Evolutionary conservation across 345 rosid species (phyloP), one percentile per base, ranked within the genome.

Genomic region (Clarkia xantiana): DNA sequence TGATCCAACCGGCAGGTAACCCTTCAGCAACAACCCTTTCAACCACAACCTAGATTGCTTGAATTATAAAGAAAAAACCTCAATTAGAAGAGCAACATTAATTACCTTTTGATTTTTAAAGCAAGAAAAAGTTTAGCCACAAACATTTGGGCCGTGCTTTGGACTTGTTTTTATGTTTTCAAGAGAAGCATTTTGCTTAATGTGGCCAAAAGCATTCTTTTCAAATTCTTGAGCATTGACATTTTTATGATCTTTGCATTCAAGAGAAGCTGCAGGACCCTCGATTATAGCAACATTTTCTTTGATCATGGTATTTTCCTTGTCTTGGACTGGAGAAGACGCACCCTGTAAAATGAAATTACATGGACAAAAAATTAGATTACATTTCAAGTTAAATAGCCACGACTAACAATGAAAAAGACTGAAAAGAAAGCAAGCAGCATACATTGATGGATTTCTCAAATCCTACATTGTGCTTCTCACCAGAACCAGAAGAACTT

Each of bases 1-100:
- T 82, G 65, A 63, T 82, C 97, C 97, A 89, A 69, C 95, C 94
- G 48, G 73, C 50, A 42, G 90, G 95, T 54, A 85, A 74, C 36
- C 94, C 97, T 61, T 89, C 75, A 34, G 90, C 76, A 18, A 60
- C 72, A 60, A 38, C 70, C 75, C 60, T 79, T 74, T 81, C 84
- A 17, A 68, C 45, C 49, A 43, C 63, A 70, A 77, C 74, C 90
- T 82, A 68, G 44, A 68, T 69, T 62, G 66, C 67, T 65, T 61
- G 63, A 55, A 67, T 40, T 59, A 61, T 47, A 23, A 63, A n/a
- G n/a, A n/a, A n/a, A n/a, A 67, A 42, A 20, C 40, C 18, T 38
- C 54, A 44, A 60, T 45, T 51, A 49, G 52, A 61, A 65, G 48
- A 20, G 53, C 45, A 56, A 42, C 22, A 34, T 10, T 51, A 3